phyloP scores from a whole-genome alignment of 805 yeast genomes.

The Kodamaea sagamina region DNA sequence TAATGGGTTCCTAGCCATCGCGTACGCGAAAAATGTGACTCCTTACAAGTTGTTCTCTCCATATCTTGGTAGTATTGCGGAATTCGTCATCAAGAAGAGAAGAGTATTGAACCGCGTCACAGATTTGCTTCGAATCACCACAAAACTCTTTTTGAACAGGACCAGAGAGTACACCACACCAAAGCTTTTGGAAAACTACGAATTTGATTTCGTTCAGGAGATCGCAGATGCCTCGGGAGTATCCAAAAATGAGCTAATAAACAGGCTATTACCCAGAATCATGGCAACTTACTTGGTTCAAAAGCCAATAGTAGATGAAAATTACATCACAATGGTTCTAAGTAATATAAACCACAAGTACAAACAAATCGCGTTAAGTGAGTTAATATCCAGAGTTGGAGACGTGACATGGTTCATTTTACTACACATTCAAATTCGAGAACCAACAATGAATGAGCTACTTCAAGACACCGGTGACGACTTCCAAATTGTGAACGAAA shows the following conservation, averaged over 20 bases:
- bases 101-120: slow-evolving; percentile 60
- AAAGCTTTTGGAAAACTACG: slow-evolving; percentile 64
- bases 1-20: slow-evolving; percentile 59
- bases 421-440: slow-evolving; percentile 34
- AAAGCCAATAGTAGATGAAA: slow-evolving; percentile 48
- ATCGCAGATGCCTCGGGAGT: slow-evolving; percentile 57
- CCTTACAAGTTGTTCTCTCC: slow-evolving; percentile 83
- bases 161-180: slow-evolving; percentile 80
- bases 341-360: slow-evolving; percentile 54
- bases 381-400: slow-evolving; percentile 39
- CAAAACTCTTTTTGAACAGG: slow-evolving; percentile 61
- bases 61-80: slow-evolving; percentile 70
- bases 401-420: slow-evolving; percentile 40
- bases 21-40: slow-evolving; percentile 56
- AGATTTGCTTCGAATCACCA: slow-evolving; percentile 63
- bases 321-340: slow-evolving; percentile 53
- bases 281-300: slow-evolving; percentile 60
- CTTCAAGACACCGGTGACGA: slow-evolving; percentile 12
- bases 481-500: slow-evolving; percentile 31
- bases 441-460: slow-evolving; percentile 11
- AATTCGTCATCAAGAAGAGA: slow-evolving; percentile 61
- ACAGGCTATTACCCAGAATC: slow-evolving; percentile 51
- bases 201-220: slow-evolving; percentile 60
- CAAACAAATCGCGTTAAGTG: slow-evolving; percentile 31
- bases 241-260: slow-evolving; percentile 49